Evolutionary conservation across 176 grass and related monocot genomes (phyloP), one percentile per base, ranked within the genome.

Genomic region (Zizania latifolia): DNA sequence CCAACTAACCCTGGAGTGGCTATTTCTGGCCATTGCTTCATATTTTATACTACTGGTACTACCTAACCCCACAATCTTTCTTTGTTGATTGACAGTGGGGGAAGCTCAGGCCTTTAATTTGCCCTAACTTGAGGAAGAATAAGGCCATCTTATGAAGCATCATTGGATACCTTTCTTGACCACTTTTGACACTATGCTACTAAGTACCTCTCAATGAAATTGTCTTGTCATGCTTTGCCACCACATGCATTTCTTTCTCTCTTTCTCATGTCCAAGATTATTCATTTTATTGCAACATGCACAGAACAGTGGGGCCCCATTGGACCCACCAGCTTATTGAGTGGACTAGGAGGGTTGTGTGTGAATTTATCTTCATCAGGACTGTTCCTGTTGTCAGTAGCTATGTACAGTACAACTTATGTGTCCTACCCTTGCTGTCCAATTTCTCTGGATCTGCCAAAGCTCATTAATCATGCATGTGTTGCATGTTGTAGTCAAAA

Each of bases 91-190:
- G 48, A 72, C 68, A 73, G n/a, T 60, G 74, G 30, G 67, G 82
- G 58, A 79, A 12, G n/a, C n/a, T n/a, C n/a, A n/a, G 21, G 50
- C 34, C 58, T 65, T 86, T n/a, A n/a, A n/a, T n/a, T n/a, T n/a
- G n/a, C n/a, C 63, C 71, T 86, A 76, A 71, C 71, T 71, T 58
- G 72, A 44, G 51, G 76, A 80, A 22, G 72, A 76, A 65, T 31
- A 65, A 72, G 72, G 58, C 45, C 66, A 58, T 68, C 67, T 78
- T 87, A 44, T 60, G 61, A 69, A 68, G 61, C 60, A 82, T 73
- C 74, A 83, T 83, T 62, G 80, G 80, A 74, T 78, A 68, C 60
- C 80, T 83, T 83, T 87, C 74, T 83, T 87, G 74, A 72, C 74
- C 51, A 30, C 60, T 53, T 73, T 78, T 78, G 51, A 78, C 74